Evolutionary conservation across 116 monocot genomes (phyloP), one percentile per base, ranked within the genome.

Genomic region (Phalaenopsis hybrid): DNA sequence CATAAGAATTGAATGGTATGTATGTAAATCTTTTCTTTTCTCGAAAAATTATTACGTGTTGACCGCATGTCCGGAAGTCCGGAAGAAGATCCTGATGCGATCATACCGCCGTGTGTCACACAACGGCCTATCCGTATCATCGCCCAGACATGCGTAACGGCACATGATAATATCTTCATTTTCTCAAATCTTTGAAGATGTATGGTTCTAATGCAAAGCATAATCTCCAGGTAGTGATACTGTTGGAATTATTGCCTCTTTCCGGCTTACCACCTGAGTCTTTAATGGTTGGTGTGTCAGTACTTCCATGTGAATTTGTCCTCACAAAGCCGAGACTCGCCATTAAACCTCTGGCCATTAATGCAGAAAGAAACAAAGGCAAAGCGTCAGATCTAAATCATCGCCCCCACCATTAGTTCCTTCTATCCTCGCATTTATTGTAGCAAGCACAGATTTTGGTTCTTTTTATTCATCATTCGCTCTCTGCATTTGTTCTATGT

Each of bases 321-420:
- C 79, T 81, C 15, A 89, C 97, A 28, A 98, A 98, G 82, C 94
- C 94, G 59, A 84, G 91, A 48, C 86, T 98, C 11, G 84, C 81
- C 58, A 82, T 96, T 57, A 94, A 80, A 85, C 74, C 92, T 15
- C 84, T 96, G 72, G 68, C 4, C 77, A 77, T 18, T 6, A 49
- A 52, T 51, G 28, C 13, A 80, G 33, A 88, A 90, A 58, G 77
- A 74, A 8, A 79, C 78, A 28, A 90, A 81, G 68, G 88, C 6
- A 52, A 79, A 12, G 45, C 33, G n/a, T 28, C 78, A 78, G 75
- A 61, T 78, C 4, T 23, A 20, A n/a, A 63, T 63, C 63, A 23
- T 23, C 23, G 8, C 63, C 5, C 7, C 7, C 23, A 21, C 59
- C 17, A 18, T n/a, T 59, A 49, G 63, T 63, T 4, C 8, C 8